Evolutionary conservation across 805 yeast species (phyloP).

Genomic region (Babjeviella inositovora): DNA sequence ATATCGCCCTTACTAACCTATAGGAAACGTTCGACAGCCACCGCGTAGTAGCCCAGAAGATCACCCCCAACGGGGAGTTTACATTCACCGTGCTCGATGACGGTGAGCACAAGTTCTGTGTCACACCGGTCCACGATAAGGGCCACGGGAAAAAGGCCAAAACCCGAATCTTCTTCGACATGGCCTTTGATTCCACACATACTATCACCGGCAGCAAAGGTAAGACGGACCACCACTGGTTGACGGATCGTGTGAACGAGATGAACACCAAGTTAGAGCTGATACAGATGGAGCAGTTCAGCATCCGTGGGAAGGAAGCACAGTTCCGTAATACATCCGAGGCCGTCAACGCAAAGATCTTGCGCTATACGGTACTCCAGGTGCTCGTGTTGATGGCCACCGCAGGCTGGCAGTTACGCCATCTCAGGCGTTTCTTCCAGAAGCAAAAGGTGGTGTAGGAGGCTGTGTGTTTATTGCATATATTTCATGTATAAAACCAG

Average conservation of each 20-base stretch:
- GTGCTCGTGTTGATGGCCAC: constrained; percentile 47
- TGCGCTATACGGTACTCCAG: constrained; percentile 63
- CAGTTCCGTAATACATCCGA: constrained; percentile 67
- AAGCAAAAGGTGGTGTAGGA: constrained; percentile 68
- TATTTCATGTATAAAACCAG: too few relatives aligned
- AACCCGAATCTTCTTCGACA: constrained; percentile 62
- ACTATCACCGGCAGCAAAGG: constrained; percentile 31
- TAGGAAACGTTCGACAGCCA: constrained; percentile 72
- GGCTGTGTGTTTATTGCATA: too few relatives aligned
- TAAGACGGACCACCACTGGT: constrained; percentile 30
- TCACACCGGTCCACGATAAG: constrained; percentile 22
- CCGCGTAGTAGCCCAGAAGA: constrained; percentile 55
- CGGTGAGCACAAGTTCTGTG: constrained; percentile 78
- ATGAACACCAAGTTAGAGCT: constrained; percentile 40
- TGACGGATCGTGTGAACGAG: constrained; percentile 38
- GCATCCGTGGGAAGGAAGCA: constrained; percentile 56
- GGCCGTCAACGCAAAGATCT: constrained; percentile 54
- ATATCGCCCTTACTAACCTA: neutral
- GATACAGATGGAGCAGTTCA: constrained; percentile 48
- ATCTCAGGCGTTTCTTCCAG: constrained; percentile 67
- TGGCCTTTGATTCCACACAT: constrained; percentile 46
- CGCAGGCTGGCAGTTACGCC: constrained; percentile 63
- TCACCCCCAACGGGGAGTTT: constrained; percentile 46
- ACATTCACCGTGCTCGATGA: constrained; percentile 69
- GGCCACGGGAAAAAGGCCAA: constrained; percentile 16